A percentile compares a stretch with the other conserved stretches of the same genome.
These are phyloP conservation scores for Verticillium longisporum DNA, from an alignment of 2,329 filamentous ascomycete species.

Conservation along the genomic window DNA sequence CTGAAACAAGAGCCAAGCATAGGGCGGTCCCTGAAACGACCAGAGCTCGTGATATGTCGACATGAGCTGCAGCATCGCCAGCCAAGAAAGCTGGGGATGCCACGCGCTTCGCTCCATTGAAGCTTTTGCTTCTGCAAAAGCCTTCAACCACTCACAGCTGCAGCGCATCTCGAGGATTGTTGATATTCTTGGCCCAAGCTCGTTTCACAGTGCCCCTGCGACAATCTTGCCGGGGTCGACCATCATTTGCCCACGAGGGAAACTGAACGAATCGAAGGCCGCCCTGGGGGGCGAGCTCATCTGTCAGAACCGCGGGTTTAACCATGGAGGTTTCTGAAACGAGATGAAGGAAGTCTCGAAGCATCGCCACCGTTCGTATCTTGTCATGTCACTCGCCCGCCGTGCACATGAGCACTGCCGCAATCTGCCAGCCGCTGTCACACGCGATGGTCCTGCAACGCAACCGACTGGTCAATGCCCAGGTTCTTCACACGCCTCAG, in stretches of 20 bases:
- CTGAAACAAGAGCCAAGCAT: slow-evolving; percentile 8
- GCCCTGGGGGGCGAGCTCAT: background rate
- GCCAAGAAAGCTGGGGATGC: background rate
- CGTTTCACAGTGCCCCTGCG: background rate
- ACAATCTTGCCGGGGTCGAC: background rate
- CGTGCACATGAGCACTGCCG: background rate
- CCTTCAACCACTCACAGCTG: background rate
- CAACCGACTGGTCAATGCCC: background rate
- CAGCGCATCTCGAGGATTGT: background rate
- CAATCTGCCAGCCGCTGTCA: background rate
- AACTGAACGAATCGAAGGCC: background rate
- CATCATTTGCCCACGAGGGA: background rate
- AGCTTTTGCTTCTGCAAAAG: background rate
- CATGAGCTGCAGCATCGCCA: background rate
- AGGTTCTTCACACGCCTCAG: slow-evolving; percentile 13
- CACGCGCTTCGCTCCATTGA: background rate
- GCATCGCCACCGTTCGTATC: background rate
- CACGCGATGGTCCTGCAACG: background rate
- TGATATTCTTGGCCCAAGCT: background rate
- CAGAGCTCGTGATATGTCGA: background rate
- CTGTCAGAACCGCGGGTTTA: background rate
- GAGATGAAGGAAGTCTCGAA: background rate
- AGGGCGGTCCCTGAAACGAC: background rate
- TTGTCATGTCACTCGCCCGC: background rate
- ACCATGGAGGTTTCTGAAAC: background rate